Evolutionary conservation across 768 basidiomycete genomes (phyloP).

Genomic region (Hirschioporus abietinus): DNA sequence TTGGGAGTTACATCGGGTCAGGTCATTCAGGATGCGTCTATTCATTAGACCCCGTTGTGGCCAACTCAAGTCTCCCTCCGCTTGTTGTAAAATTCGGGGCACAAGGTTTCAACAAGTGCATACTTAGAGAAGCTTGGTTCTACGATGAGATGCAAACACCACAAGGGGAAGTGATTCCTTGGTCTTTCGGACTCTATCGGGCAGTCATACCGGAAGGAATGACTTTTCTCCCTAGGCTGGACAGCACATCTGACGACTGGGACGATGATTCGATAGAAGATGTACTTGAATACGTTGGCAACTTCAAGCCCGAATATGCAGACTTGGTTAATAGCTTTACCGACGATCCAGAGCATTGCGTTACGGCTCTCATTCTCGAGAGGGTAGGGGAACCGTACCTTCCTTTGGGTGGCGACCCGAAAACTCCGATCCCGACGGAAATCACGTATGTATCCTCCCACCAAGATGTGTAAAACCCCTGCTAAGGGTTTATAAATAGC

Average conservation of each 20-base stretch:
- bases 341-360: background rate
- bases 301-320: background rate
- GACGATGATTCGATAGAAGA: background rate
- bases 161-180: constrained; percentile 9
- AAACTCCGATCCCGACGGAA: background rate
- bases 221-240: background rate
- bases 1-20: background rate
- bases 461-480: background rate
- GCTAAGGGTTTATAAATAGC: background rate
- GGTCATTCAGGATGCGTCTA: background rate
- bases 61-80: background rate
- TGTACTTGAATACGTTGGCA: background rate
- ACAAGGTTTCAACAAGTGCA: background rate
- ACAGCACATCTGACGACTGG: background rate
- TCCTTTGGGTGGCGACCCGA: background rate
- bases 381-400: background rate
- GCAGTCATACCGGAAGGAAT: background rate
- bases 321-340: background rate
- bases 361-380: background rate
- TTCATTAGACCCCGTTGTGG: background rate
- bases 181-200: constrained; percentile 8
- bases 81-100: background rate
- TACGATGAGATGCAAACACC: constrained; percentile 11
- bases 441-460: background rate
- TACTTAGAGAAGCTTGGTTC: constrained; percentile 10